Percentiles rank a stretch among this genome's conserved stretches.
Evolutionary conservation across 495 filamentous ascomycete genomes (phyloP).

Genomic region (Tricharina praecox): DNA sequence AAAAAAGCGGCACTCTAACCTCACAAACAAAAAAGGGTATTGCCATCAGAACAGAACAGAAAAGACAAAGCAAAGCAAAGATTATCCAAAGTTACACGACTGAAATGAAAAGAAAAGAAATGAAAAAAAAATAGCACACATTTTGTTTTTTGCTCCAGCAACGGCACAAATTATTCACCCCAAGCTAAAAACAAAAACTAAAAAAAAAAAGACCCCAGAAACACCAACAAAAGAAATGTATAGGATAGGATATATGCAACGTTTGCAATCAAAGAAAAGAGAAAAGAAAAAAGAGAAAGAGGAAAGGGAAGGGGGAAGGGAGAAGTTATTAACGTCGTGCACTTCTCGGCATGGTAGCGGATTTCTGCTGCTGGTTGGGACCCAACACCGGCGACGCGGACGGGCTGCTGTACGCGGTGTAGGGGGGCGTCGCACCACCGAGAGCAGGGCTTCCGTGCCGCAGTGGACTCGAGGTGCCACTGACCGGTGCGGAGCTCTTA

Average conservation of each 20-base stretch:
- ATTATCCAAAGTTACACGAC: not conserved
- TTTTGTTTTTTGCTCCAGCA: not conserved
- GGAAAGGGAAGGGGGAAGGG: not conserved
- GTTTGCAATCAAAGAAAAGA: not conserved
- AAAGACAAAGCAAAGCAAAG: not conserved
- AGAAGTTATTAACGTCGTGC: not conserved
- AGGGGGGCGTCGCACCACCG: not conserved
- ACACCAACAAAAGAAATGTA: not conserved
- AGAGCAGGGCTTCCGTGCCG: not conserved
- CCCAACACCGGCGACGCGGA: not conserved
- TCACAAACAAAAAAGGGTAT: not conserved
- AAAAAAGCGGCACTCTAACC: no score
- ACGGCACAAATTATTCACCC: not conserved
- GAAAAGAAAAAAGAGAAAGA: not conserved
- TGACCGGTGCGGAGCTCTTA: not conserved
- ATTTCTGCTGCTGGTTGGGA: not conserved
- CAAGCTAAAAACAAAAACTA: not conserved
- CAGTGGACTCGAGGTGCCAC: slow-evolving; percentile 1
- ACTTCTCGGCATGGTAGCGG: not conserved
- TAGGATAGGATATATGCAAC: not conserved
- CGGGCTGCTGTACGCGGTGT: slow-evolving; percentile 1
- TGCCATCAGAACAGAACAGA: not conserved
- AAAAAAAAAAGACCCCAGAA: not conserved
- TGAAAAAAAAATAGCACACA: not conserved
- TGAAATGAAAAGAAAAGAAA: not conserved